Evolutionary conservation across 257 asterid species (phyloP).

Genomic region (Leonotis leonurus): DNA sequence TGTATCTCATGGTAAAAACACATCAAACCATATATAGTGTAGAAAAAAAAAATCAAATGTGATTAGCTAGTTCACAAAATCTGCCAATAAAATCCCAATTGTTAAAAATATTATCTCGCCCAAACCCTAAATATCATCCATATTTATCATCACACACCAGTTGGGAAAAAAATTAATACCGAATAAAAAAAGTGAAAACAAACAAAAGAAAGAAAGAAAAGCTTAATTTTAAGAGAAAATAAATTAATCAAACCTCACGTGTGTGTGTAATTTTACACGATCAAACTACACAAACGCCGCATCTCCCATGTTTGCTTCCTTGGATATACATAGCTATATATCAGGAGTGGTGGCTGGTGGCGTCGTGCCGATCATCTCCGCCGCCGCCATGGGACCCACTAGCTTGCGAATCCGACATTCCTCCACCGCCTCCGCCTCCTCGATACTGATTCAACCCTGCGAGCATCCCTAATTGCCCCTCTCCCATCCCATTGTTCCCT

Average conservation of each 20-base stretch:
- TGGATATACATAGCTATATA: neutral
- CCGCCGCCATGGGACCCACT: conserved; percentile 76
- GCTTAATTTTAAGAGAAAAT: conserved; percentile 26
- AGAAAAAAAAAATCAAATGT: conserved; percentile 8
- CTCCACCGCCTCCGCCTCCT: conserved; percentile 40
- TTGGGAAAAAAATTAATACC: conserved; percentile 24
- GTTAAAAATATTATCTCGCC: conserved; percentile 42
- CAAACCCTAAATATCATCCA: conserved; percentile 48
- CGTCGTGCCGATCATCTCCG: conserved; percentile 63
- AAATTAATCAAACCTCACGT: conserved; percentile 41
- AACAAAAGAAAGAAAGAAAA: neutral
- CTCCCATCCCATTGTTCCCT: conserved; percentile 35
- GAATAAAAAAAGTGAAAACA: conserved; percentile 1
- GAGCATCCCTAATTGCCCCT: conserved; percentile 59
- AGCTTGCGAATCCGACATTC: conserved; percentile 58
- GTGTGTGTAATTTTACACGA: conserved; percentile 25
- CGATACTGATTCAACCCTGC: conserved; percentile 60
- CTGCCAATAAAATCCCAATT: conserved; percentile 27
- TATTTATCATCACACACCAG: conserved; percentile 42
- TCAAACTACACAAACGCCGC: conserved; percentile 31
- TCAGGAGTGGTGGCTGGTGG: conserved; percentile 69
- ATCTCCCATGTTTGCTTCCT: no score
- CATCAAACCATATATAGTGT: conserved; percentile 15
- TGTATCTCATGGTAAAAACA: neutral
- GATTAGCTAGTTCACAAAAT: conserved; percentile 11